Evolutionary conservation across 805 yeast species (phyloP).

Genomic region (Isabelozyma gotoi): DNA sequence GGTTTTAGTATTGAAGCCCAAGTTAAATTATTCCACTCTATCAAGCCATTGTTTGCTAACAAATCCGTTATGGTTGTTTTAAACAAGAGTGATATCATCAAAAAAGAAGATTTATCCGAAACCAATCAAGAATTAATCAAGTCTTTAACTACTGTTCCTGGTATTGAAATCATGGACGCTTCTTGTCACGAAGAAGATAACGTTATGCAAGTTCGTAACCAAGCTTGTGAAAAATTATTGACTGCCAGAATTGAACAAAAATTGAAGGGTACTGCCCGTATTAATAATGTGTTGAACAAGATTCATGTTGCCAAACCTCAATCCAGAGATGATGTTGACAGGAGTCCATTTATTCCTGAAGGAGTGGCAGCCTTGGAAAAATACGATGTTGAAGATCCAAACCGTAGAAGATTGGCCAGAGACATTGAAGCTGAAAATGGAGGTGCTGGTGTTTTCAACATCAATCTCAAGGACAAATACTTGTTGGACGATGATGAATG

Average conservation of each 20-base stretch:
- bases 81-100: constrained; percentile 91
- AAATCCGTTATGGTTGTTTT: constrained; percentile 93
- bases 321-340: constrained; percentile 79
- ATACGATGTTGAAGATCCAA: constrained; percentile 78
- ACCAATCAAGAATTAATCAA: constrained; percentile 72
- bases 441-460: constrained; percentile 97
- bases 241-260: constrained; percentile 96
- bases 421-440: constrained; percentile 94
- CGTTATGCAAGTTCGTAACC: constrained; percentile 92
- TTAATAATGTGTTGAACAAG: constrained; percentile 85
- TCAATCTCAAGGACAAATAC: constrained; percentile 90
- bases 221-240: constrained; percentile 94
- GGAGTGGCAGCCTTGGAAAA: constrained; percentile 58
- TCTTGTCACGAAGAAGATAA: constrained; percentile 95
- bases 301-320: constrained; percentile 93
- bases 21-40: constrained; percentile 93
- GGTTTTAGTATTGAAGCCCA: constrained; percentile 97
- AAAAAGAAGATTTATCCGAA: constrained; percentile 76
- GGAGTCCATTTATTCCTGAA: constrained; percentile 84
- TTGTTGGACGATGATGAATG: constrained; percentile 93
- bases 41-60: constrained; percentile 96
- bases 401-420: constrained; percentile 76
- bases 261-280: constrained; percentile 88
- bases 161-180: constrained; percentile 89
- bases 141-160: constrained; percentile 62